Conservation (phyloP, 768 basidiomycete species). For the Infundibulicybe gibba region DNA sequence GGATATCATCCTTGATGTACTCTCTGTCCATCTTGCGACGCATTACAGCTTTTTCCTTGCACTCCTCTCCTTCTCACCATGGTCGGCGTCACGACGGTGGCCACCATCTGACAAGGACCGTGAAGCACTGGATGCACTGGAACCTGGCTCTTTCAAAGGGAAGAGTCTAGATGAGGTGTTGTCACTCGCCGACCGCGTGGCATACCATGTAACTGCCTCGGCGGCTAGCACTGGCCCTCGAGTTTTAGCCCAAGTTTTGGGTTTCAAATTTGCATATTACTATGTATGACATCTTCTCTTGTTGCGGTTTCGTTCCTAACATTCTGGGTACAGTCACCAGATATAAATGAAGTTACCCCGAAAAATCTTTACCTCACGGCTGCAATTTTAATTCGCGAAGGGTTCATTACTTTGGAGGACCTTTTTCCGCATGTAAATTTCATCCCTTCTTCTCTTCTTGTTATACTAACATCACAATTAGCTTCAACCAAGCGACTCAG, state of each 20-base stretch:
- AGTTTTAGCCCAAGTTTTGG: constrained; percentile 86
- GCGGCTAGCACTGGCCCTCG: constrained; percentile 37
- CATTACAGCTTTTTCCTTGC: constrained; percentile 90
- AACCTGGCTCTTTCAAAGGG: constrained; percentile 42
- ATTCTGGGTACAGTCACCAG: constrained; percentile 40
- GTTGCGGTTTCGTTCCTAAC: background rate
- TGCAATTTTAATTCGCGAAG: constrained; percentile 87
- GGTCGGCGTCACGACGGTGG: constrained; percentile 56
- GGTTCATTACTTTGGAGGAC: constrained; percentile 83
- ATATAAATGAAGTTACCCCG: constrained; percentile 59
- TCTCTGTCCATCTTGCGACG: constrained; percentile 74
- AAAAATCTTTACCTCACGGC: constrained; percentile 77
- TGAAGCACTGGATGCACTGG: constrained; percentile 33
- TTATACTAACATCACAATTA: constrained; percentile 19
- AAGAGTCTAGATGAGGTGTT: constrained; percentile 71
- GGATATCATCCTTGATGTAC: constrained; percentile 90
- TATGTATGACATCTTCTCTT: constrained; percentile 53
- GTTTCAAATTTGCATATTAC: constrained; percentile 95
- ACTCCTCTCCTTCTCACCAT: constrained; percentile 83
- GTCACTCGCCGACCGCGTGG: constrained; percentile 42
- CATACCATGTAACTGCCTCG: constrained; percentile 10
- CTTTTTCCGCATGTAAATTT: constrained; percentile 87
- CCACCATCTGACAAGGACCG: constrained; percentile 22
- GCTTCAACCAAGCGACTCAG: constrained; percentile 73
- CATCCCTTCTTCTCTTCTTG: background rate